Conservation (phyloP, 257 asterid species). For the Nicotiana attenuata region DNA sequence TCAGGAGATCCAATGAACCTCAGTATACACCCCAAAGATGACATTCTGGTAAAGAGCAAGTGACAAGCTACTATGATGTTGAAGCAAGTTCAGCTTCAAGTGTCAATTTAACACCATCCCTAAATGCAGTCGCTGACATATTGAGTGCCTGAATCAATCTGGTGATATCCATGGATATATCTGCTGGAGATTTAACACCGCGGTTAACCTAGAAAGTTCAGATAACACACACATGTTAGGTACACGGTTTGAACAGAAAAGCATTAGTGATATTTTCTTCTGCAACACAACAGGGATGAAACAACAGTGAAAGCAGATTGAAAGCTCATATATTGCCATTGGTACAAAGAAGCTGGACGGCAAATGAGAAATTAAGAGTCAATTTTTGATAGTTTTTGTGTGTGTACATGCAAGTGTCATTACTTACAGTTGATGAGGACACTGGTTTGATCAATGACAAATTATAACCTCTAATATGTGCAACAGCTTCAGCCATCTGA, state of each 20-base stretch:
- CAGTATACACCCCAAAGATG: not conserved
- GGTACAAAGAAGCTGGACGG: not conserved
- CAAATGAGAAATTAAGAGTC: not conserved
- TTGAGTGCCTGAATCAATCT: constrained; percentile 59
- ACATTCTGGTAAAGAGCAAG: not conserved
- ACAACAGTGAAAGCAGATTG: not conserved
- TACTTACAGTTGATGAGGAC: constrained; percentile 80
- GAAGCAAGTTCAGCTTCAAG: constrained; percentile 39
- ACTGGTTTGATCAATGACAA: constrained; percentile 67
- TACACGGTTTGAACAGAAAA: not conserved
- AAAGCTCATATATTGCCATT: not conserved
- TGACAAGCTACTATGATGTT: not conserved
- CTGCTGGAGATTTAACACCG: constrained; percentile 84
- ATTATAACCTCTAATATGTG: constrained; percentile 52
- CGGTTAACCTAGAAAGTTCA: constrained; percentile 64
- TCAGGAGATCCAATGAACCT: not conserved
- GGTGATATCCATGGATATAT: constrained; percentile 81
- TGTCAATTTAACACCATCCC: constrained; percentile 65
- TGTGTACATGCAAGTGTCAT: not conserved
- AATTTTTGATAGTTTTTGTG: not conserved
- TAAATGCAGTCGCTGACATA: constrained; percentile 49
- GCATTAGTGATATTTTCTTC: not conserved
- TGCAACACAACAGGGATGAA: not conserved
- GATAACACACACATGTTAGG: not conserved
- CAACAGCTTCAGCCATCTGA: constrained; percentile 97